Evolutionary conservation across 2,329 filamentous ascomycete genomes (phyloP), one percentile per base, ranked within the genome.

Genomic region (Mollisia scopiformis): DNA sequence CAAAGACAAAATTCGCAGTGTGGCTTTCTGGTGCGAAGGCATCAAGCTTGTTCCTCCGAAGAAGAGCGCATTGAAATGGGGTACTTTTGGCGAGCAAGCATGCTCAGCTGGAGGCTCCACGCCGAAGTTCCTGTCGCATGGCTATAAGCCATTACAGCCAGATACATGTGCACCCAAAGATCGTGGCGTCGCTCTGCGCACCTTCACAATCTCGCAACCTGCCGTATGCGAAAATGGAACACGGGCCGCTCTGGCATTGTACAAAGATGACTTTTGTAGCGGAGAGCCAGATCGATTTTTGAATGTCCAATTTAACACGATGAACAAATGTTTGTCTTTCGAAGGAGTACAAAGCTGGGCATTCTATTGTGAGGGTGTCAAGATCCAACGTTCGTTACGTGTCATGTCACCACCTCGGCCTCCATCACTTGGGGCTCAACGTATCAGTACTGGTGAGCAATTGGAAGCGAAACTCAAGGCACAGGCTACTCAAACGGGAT

Each of bases 1-100:
- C 8, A 49, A 21, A 23, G 16, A 55, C 6, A 61, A 61, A 30
- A 53, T 61, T 8, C 52, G 55, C 5, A 64, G 62, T 37, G 59
- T 64, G 46, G 50, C 39, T 2, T 64, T 66, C 56, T 66, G 62
- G 62, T 66, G 64, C 30, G 62, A 62, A 28, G 57, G 54, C 6
- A 19, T 43, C n/a, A 43, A 43, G 23, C n/a, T 43, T 6, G 39
- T 6, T 19, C n/a, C 39, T 21, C 3, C 31, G 4, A 11, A 35
- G 3, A n/a, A n/a, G n/a, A n/a, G n/a, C n/a, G n/a, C n/a, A n/a
- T n/a, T n/a, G n/a, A n/a, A n/a, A n/a, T n/a, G n/a, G n/a, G n/a
- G n/a, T n/a, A n/a, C n/a, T n/a, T n/a, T n/a, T n/a, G n/a, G n/a
- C n/a, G n/a, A n/a, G n/a, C n/a, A n/a, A n/a, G n/a, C n/a, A n/a